Evolutionary conservation across 2,329 filamentous ascomycete genomes (phyloP), one percentile per base, ranked within the genome.

Genomic region (Alternaria consortialis): DNA sequence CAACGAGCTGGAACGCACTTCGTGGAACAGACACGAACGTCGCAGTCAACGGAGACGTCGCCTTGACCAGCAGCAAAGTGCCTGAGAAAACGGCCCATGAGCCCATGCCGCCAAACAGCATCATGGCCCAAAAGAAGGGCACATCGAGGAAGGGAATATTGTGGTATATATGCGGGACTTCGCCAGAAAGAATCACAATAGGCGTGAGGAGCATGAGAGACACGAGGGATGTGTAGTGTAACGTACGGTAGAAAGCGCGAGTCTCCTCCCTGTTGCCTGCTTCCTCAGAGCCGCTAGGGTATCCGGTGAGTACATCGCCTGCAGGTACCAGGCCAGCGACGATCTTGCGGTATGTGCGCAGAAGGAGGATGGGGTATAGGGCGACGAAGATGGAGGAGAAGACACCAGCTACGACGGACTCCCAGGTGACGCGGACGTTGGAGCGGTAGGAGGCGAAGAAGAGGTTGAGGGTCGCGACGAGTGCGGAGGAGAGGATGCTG

Each of bases 81-180:
- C 79, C 74, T 3, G 77, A 78, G 61, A 86, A 85, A 5, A 85
- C 81, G 5, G 82, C 80, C 73, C 81, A 84, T 0, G 77, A 80
- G 4, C 81, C 82, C 7, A 84, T 70, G 2, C 82, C 82, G 3
- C 82, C 83, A 56, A 83, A 83, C 4, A 81, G 66, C 39, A 83
- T 81, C 79, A 86, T 82, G 42, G 86, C 74, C 84, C 84, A 86
- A 74, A 85, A 85, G 71, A 83, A 86, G 2, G 83, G 83, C 1
- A 85, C 82, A 58, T 86, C 84, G 11, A 86, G 78, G 72, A 85
- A 83, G 55, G 85, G 85, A 56, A 84, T 84, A 61, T 86, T 85
- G 17, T 82, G 80, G 53, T 77, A 77, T 34, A 86, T 84, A 56
- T 83, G 78, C 5, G 73, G 69, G 2, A 84, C 66, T 53, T 86